Percentiles rank a stretch among this genome's conserved stretches.
phyloP scores from a whole-genome alignment of 2,329 filamentous ascomycete species.

The Dendrostoma leiphaemia region DNA sequence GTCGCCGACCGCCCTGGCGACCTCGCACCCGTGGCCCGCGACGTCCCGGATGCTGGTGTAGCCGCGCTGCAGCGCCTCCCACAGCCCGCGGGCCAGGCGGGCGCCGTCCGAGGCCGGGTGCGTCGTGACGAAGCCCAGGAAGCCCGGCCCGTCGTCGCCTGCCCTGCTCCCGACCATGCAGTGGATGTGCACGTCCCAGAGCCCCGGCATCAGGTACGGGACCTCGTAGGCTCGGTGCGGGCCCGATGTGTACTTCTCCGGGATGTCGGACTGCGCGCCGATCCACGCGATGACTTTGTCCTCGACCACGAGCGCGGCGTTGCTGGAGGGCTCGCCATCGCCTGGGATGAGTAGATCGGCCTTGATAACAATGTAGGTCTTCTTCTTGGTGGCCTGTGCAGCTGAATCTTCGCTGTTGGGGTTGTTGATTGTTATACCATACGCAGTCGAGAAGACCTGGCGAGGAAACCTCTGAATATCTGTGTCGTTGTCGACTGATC shows the following conservation, averaged over 20 bases:
- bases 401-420: not conserved
- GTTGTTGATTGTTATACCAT: conserved; percentile 9
- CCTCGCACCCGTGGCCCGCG: conserved; percentile 32
- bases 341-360: conserved; percentile 36
- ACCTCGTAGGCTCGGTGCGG: conserved; percentile 26
- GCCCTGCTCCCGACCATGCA: conserved; percentile 25
- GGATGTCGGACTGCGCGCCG: conserved; percentile 28
- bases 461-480: not conserved
- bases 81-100: conserved; percentile 31
- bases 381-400: conserved; percentile 23
- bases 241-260: conserved; percentile 27
- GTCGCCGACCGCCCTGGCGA: conserved; percentile 29
- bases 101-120: conserved; percentile 33
- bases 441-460: conserved; percentile 14
- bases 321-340: conserved; percentile 30
- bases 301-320: conserved; percentile 35
- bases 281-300: conserved; percentile 37
- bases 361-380: conserved; percentile 32
- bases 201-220: conserved; percentile 32
- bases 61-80: conserved; percentile 36
- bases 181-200: conserved; percentile 35
- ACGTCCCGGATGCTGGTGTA: conserved; percentile 35
- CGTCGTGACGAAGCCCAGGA: conserved; percentile 22
- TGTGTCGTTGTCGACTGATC: not conserved
- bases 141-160: conserved; percentile 17